Conservation (phyloP, 2,329 filamentous ascomycete species). For the Claviceps spartinae region DNA sequence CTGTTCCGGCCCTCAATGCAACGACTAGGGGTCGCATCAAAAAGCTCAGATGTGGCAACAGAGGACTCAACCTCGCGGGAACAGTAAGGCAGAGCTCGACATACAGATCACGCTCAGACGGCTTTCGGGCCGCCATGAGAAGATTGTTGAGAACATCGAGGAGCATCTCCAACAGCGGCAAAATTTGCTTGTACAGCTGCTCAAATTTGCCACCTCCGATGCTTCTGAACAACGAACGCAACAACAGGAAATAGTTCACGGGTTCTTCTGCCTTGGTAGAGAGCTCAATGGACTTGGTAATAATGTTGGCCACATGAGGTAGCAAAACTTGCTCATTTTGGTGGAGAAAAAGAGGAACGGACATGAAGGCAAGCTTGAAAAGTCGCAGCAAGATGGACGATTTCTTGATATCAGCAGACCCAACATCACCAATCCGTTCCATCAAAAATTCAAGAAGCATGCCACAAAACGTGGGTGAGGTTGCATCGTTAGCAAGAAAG, state of each 20-base stretch:
- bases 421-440: constrained; percentile 90
- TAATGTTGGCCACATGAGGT: constrained; percentile 92
- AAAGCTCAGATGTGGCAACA: constrained; percentile 89
- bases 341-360: constrained; percentile 83
- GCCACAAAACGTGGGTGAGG: constrained; percentile 90
- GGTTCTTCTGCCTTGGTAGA: constrained; percentile 93
- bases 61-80: constrained; percentile 81
- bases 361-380: constrained; percentile 99
- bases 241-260: constrained; percentile 93
- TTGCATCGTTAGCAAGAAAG: constrained; percentile 96
- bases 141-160: constrained; percentile 94
- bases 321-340: constrained; percentile 94
- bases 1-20: constrained; percentile 76
- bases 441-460: constrained; percentile 97
- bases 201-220: constrained; percentile 97
- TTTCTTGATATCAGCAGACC: constrained; percentile 80
- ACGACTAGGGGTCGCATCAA: constrained; percentile 97
- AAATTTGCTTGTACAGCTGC: constrained; percentile 93
- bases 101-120: constrained; percentile 83
- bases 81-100: constrained; percentile 96
- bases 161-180: constrained; percentile 92
- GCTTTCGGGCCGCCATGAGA: constrained; percentile 77
- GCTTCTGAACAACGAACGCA: constrained; percentile 85
- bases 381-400: constrained; percentile 84
- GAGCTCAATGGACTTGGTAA: constrained; percentile 91